Evolutionary conservation across 768 basidiomycete species (phyloP).

Genomic region (Mycena latifolia): DNA sequence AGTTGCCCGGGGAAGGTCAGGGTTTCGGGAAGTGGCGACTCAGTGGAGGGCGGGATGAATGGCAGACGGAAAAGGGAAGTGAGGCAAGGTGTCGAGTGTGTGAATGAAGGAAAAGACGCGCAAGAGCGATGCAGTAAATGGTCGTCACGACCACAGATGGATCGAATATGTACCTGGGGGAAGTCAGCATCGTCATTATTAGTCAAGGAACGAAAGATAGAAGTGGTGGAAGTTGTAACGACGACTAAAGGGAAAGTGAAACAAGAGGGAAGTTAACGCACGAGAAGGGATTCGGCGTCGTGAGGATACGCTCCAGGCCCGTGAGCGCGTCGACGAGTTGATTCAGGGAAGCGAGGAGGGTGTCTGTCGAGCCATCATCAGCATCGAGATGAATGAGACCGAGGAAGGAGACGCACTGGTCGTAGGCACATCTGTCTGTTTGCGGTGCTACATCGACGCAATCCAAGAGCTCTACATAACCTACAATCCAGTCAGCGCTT

Average conservation of each 20-base stretch:
- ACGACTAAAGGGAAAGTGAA: too few relatives aligned
- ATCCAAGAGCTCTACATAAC: slow-evolving; percentile 81
- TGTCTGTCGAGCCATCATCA: slow-evolving; percentile 47
- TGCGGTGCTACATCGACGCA: slow-evolving; percentile 67
- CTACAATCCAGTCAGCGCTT: not conserved
- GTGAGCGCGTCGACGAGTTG: slow-evolving; percentile 75
- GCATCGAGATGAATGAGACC: slow-evolving; percentile 1
- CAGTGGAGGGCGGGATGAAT: too few relatives aligned
- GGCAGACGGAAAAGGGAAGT: too few relatives aligned
- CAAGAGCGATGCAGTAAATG: slow-evolving; percentile 72
- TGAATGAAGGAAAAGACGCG: too few relatives aligned
- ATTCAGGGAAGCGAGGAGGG: slow-evolving; percentile 61
- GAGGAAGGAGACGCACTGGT: slow-evolving; percentile 57
- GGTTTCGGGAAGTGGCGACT: slow-evolving; percentile 19
- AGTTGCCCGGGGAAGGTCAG: slow-evolving; percentile 21
- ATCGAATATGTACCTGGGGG: slow-evolving; percentile 70
- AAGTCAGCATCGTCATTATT: not conserved
- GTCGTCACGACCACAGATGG: slow-evolving; percentile 75
- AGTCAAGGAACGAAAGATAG: not conserved
- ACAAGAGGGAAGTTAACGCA: too few relatives aligned
- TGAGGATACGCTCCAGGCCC: slow-evolving; percentile 78
- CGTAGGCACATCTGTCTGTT: slow-evolving; percentile 70
- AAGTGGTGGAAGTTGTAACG: too few relatives aligned
- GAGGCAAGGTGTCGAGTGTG: too few relatives aligned
- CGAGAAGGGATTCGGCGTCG: slow-evolving; percentile 84